Evolutionary conservation across 345 rosid genomes (phyloP), one percentile per base, ranked within the genome.

Genomic region (Populus pruinosa): DNA sequence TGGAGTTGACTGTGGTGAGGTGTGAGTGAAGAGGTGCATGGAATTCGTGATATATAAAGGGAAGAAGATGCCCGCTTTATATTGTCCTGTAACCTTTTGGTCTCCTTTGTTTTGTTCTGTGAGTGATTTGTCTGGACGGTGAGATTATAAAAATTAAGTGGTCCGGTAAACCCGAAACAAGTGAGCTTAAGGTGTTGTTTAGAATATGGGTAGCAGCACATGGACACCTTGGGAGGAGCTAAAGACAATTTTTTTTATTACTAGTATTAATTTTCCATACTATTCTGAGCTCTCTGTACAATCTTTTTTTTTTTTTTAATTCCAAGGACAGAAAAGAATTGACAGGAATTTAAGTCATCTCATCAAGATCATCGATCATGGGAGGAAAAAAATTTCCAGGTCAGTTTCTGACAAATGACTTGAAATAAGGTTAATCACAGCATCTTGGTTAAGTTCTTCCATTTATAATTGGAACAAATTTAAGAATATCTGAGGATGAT

Each of bases 191-290:
- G 80, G 70, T 69, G 63, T 76, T 82, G 88, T 75, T 87, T 77
- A 79, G 79, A 38, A 82, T 81, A 79, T 41, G 75, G 82, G 76
- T 76, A 69, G 74, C 86, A 85, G 59, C 90, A 88, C 89, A 84
- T 89, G 87, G 82, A 78, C 85, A 73, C 74, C 79, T 65, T 55
- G 53, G 81, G 65, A 39, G 25, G 68, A 47, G 29, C 70, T 70
- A 77, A 77, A 64, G 67, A 74, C 81, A 69, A 72, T 25, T 21
- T 21, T 10, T 8, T 35, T 33, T 23, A 56, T n/a, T n/a, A 23
- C 14, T 4, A 23, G 5, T 3, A 59, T 10, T 59, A 23, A 59
- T 59, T 59, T 23, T 59, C 14, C 62, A 21, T 56, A 8, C 27
- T 12, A 35, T 35, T 66, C 36, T 8, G 36, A 66, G 21, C 44